Base-by-base conservation (phyloP, 345 rosid genomes). In the Populus simonii region DNA sequence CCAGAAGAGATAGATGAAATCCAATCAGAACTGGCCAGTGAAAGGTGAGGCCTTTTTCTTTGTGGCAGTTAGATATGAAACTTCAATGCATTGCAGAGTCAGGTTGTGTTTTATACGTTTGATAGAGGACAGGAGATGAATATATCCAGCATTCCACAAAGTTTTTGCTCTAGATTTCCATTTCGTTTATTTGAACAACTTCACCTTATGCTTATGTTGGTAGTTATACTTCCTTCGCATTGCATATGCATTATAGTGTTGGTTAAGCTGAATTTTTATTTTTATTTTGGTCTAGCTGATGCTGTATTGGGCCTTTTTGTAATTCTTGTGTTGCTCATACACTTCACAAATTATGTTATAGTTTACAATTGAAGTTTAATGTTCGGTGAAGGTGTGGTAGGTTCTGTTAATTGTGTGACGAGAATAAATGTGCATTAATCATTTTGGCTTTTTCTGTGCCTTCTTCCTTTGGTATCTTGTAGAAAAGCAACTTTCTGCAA, bases 1-100 rank as follows among this genome's bases (percentile, higher is more conserved):
- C 80, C 90, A 89, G 77, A 81, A 89, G 74, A 88, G 86, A 80
- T 85, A 55, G 77, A 89, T 45, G 93, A 91, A 38, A 66, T 85
- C 72, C 88, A 77, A 84, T 65, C 79, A 47, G 90, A 90, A 84
- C 69, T 92, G 81, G 92, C 86, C 22, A 80, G 76, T 78, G 98
- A 93, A 85, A 92, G 92, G 99, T 96, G 39, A 53, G 33, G 73
- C 68, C 29, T 45, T 35, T 11, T 36, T 71, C 25, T 68, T 65
- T 76, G 39, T 70, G 66, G 62, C 51, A 73, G 27, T 27, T 67
- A 33, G 6, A 69, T 75, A 0, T 43, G 70, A 25, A 74, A 66
- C 2, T 49, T 61, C 33, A 43, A 15, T 71, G 67, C 59, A 47
- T 70, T 22, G 13, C 4, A 22, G 33, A 55, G 66, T 23, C 51